Percentiles rank a stretch among this genome's conserved stretches.
phyloP scores from a whole-genome alignment of 2,329 filamentous ascomycete genomes.

The Plectosphaerella sp. region DNA sequence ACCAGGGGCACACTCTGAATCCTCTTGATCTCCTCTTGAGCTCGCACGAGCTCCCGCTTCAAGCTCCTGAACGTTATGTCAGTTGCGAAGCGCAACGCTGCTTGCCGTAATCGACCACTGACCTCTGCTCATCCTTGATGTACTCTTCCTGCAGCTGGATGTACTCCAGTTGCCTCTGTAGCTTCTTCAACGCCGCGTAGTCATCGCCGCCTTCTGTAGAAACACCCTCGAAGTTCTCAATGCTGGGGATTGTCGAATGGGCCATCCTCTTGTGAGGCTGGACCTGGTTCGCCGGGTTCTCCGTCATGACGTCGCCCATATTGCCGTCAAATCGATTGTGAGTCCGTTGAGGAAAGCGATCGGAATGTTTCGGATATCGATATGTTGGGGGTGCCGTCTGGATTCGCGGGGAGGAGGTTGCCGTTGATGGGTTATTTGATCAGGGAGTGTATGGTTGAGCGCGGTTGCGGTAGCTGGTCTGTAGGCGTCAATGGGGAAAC shows the following conservation, averaged over 20 bases:
- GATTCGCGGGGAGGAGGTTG: neutral
- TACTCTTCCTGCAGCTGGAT: constrained; percentile 99
- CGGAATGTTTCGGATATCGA: neutral
- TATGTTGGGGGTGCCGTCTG: neutral
- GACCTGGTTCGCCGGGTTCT: constrained; percentile 70
- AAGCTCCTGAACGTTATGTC: constrained; percentile 60
- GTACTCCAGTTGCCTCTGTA: constrained; percentile 93
- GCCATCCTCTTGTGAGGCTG: constrained; percentile 77
- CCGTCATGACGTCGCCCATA: constrained; percentile 87
- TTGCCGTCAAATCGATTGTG: constrained; percentile 19
- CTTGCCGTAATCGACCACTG: constrained; percentile 14
- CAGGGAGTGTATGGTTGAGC: neutral
- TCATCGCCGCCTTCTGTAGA: constrained; percentile 81
- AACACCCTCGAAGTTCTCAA: constrained; percentile 84
- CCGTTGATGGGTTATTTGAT: constrained; percentile 4
- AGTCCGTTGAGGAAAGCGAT: neutral
- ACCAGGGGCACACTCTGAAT: constrained; percentile 98
- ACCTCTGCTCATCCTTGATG: constrained; percentile 99
- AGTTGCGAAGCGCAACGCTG: constrained; percentile 5
- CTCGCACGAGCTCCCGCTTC: constrained; percentile 93
- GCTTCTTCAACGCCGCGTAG: constrained; percentile 92
- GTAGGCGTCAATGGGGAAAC: constrained; percentile 15
- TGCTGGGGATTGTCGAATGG: constrained; percentile 77
- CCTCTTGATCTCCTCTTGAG: constrained; percentile 98
- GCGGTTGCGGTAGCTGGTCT: neutral